Percentiles rank a stretch among this genome's conserved stretches.
Evolutionary conservation across 208 protist species (phyloP).

Genomic region (Leishmania turanica): DNA sequence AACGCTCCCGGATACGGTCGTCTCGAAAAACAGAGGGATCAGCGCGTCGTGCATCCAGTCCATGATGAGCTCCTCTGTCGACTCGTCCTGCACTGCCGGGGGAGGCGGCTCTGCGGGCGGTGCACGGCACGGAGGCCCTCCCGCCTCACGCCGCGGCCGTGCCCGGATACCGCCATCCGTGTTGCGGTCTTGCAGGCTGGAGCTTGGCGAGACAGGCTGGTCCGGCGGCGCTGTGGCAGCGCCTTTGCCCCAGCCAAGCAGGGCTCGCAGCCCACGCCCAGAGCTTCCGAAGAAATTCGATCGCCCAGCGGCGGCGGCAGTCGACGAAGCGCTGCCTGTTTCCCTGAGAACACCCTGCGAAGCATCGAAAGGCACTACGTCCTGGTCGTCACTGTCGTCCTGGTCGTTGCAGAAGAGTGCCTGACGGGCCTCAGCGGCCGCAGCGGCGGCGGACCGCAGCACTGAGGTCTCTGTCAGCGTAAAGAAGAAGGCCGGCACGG

Average conservation of each 20-base stretch:
- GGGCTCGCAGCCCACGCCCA: conserved; percentile 4
- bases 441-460: neutral
- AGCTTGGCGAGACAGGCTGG: neutral
- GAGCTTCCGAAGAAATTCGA: neutral
- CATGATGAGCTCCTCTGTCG: conserved; percentile 19
- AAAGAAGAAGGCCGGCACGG: conserved; percentile 41
- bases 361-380: neutral
- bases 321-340: neutral
- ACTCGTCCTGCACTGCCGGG: neutral
- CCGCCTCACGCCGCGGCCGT: neutral
- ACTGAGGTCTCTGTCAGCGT: conserved; percentile 24
- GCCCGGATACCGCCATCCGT: neutral
- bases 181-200: too few relatives aligned
- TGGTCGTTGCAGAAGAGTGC: conserved; percentile 12
- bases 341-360: neutral
- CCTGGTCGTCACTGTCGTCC: neutral
- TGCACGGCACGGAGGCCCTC: neutral
- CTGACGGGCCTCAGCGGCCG: neutral
- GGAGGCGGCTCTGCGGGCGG: neutral
- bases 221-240: neutral
- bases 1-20: conserved; percentile 21
- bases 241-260: conserved; percentile 18
- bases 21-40: conserved; percentile 42
- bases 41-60: conserved; percentile 40
- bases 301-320: neutral